Conservation (phyloP, 495 filamentous ascomycete genomes). For the Niebla homalea region DNA sequence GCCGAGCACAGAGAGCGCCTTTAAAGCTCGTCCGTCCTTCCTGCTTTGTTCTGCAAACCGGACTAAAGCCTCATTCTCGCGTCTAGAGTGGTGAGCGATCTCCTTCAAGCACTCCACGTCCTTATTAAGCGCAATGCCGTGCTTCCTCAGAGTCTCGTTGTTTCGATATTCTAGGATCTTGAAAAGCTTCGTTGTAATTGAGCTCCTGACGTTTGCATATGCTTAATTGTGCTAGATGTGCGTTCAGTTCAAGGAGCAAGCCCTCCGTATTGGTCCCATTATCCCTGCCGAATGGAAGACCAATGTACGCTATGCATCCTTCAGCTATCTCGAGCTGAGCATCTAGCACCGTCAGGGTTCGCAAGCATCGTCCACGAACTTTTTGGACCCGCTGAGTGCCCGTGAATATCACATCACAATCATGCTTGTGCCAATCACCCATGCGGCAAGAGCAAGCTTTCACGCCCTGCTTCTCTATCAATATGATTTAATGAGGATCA, state of each 20-base stretch:
- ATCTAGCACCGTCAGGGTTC: conserved; percentile 1
- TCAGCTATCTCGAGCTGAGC: conserved; percentile 7
- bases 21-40: conserved; percentile 5
- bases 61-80: conserved; percentile 1
- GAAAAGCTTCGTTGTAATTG: conserved; percentile 2
- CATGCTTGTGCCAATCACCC: conserved; percentile 1
- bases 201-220: not conserved
- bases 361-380: conserved; percentile 1
- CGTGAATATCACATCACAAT: conserved; percentile 3
- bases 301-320: not conserved
- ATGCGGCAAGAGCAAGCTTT: conserved; percentile 9
- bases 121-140: conserved; percentile 2
- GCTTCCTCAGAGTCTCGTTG: not conserved
- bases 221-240: conserved; percentile 3
- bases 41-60: conserved; percentile 2
- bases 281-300: not conserved
- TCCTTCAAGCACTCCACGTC: conserved; percentile 5
- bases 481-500: not conserved
- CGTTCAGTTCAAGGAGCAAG: not conserved
- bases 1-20: conserved; percentile 4
- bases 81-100: not conserved
- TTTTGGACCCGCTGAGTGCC: conserved; percentile 6
- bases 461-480: too few species aligned
- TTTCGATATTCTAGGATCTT: conserved; percentile 9
- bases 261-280: not conserved